Evolutionary conservation across 2,329 filamentous ascomycete genomes (phyloP), one percentile per base, ranked within the genome.

Genomic region (Apiospora saccharicola): DNA sequence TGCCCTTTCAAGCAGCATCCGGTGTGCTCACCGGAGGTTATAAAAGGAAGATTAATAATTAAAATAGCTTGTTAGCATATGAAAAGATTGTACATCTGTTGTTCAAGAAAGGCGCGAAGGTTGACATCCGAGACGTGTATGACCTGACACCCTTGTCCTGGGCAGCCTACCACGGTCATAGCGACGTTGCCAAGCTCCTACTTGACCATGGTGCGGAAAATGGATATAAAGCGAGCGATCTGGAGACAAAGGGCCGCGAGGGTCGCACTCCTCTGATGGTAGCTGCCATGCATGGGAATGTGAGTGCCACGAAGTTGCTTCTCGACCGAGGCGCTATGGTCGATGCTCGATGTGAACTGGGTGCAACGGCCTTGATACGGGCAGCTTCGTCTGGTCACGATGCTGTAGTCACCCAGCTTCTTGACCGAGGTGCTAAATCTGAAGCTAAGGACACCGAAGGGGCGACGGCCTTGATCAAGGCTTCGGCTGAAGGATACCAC

Each of bases 401-500:
- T 13, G 37, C 5, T 24, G 37, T 67, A 19, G 37, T 34, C 5
- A 41, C 4, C 10, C 6, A 16, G 16, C 37, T 67, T 12, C 37
- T 67, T 26, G 37, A 44, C 24, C 37, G 64, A 44, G 64, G 64
- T n/a, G 64, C 64, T 4, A 13, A 44, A 4, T 19, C 26, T 2
- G 16, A 67, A 5, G 64, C 14, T 22, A 12, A 14, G 1, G 6
- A 22, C 7, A 12, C 3, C 0, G 2, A 47, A 8, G 43, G 41
- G 24, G 5, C 0, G 30, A 74, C 69, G n/a, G 70, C 72, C 71
- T 46, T 74, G 13, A 70, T 67, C 67, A 69, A 49, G 44, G 73
- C 73, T 4, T 61, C 72, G 37, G 67, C 70, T 19, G 72, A 71
- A 8, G 71, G 73, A 61, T 51, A 74, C 53, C 19, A 70, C 16